These are phyloP conservation scores for Candida tibetensis DNA, from an alignment of 805 yeast species.

Conservation along the genomic window DNA sequence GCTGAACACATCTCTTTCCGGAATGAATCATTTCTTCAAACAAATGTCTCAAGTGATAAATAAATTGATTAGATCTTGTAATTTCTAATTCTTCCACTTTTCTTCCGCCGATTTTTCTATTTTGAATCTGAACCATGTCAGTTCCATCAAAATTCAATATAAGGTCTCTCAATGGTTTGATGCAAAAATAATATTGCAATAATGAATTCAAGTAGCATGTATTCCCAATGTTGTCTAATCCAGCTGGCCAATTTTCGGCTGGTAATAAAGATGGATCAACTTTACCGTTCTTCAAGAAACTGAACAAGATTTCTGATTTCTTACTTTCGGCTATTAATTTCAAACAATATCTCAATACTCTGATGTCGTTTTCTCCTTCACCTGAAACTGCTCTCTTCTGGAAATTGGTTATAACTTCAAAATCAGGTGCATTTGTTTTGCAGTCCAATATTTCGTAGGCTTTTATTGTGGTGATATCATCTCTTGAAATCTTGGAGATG, in stretches of 20 bases:
- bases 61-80: constrained; percentile 77
- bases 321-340: constrained; percentile 52
- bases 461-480: constrained; percentile 23
- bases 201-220: constrained; percentile 92
- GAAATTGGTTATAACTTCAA: constrained; percentile 50
- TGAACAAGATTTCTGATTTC: constrained; percentile 52
- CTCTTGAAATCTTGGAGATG: constrained; percentile 19
- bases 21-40: constrained; percentile 70
- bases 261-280: constrained; percentile 59
- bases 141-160: constrained; percentile 53
- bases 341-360: constrained; percentile 56
- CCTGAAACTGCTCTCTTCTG: constrained; percentile 35
- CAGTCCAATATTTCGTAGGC: constrained; percentile 52
- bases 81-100: constrained; percentile 75
- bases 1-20: constrained; percentile 63
- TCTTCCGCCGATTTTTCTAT: constrained; percentile 83
- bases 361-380: constrained; percentile 46
- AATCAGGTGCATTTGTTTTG: constrained; percentile 52
- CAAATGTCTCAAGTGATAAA: constrained; percentile 65
- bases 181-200: constrained; percentile 84
- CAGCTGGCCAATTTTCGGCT: constrained; percentile 79
- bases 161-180: constrained; percentile 72
- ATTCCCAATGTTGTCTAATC: constrained; percentile 91
- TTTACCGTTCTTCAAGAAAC: constrained; percentile 60
- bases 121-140: constrained; percentile 10